Evolutionary conservation across 2,329 filamentous ascomycete species (phyloP).

Genomic region (Ascochyta fabae): DNA sequence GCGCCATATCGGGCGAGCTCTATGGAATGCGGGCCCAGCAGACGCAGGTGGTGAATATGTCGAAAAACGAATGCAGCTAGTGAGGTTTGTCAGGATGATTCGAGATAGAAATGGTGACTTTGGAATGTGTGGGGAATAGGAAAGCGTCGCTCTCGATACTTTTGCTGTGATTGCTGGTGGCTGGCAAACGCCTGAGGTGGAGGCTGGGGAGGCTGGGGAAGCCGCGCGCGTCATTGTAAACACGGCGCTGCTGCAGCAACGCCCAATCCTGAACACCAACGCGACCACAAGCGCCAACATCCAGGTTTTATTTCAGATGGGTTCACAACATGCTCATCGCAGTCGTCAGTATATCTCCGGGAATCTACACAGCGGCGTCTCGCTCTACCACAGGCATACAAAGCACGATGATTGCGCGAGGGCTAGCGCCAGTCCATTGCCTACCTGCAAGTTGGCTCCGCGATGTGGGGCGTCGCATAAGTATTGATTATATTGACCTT

Average conservation of each 20-base stretch:
- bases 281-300: constrained; percentile 1
- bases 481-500: neutral
- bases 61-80: constrained; percentile 17
- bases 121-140: constrained; percentile 17
- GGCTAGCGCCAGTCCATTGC: neutral
- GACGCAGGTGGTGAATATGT: constrained; percentile 16
- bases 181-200: constrained; percentile 6
- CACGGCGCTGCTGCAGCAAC: constrained; percentile 8
- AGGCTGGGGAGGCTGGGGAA: constrained; percentile 16
- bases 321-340: neutral
- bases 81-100: neutral
- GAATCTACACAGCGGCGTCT: neutral
- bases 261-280: neutral
- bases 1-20: constrained; percentile 37
- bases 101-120: constrained; percentile 11
- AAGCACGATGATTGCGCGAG: neutral
- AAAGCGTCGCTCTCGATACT: constrained; percentile 11
- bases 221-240: constrained; percentile 2
- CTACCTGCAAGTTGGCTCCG: neutral
- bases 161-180: constrained; percentile 11
- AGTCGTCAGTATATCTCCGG: neutral
- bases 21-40: constrained; percentile 15
- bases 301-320: neutral
- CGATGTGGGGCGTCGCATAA: neutral
- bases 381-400: neutral